Base-by-base conservation (phyloP, 2,329 filamentous ascomycete genomes). In the Aureobasidium subglaciale region DNA sequence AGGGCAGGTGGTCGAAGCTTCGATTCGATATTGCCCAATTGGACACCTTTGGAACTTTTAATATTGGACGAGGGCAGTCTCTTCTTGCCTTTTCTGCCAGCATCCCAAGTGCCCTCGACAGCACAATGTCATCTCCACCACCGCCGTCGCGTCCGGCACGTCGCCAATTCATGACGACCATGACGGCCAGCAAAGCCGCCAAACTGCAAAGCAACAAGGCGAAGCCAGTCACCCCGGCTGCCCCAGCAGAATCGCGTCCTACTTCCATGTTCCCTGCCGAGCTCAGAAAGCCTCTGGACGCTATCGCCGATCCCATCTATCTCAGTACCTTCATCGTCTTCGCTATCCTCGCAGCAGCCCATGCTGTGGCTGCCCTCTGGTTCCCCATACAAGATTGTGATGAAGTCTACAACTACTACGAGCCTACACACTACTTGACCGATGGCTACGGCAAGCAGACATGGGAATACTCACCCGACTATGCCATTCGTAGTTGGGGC, bases 361-460 rank as follows among this genome's bases (percentile, higher is more conserved):
- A 90, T 67, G 62, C 87, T 16, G 64, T 92, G 20, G 88, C 92
- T 6, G 93, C 92, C 10, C 66, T 87, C 29, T 92, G 86, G 68
- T 85, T 90, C 2, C 93, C 93, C 0, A 96, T 99, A 61, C 91
- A 96, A 70, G 93, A 99, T 71, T 99, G 93, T 69, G 93, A 99
- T 65, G 93, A 99, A 75, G 92, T 92, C 10, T 99, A 95, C 80
- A 99, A 99, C 70, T 99, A 96, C 76, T 99, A 92, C 90, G 93
- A 99, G 66, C 92, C 93, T 0, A 84, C 91, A 0, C 93, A 99
- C 71, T 99, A 96, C 71, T 80, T 99, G 25, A 87, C 84, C 58
- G 90, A 96, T 75, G 88, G 89, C 64, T 92, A 95, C 67, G 93
- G 92, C 35, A 78, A 96, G 49, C 91, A 99, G 74, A 99, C 93